These are phyloP conservation scores for Penicillium soppii DNA, from an alignment of 495 filamentous ascomycete species.

Conservation along the genomic window DNA sequence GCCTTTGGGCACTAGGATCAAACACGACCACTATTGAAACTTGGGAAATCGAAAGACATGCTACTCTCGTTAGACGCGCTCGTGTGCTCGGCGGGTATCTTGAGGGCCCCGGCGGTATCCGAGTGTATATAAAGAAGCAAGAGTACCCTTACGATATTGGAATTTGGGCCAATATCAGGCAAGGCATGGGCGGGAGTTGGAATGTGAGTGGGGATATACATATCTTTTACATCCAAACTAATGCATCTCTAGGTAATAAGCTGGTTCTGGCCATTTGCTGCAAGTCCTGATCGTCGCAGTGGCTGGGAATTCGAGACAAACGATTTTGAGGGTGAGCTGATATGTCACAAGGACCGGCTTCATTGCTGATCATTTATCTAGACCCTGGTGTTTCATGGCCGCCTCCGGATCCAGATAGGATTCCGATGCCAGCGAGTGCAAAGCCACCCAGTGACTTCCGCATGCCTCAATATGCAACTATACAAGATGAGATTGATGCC, in stretches of 20 bases:
- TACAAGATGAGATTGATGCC: slow-evolving; percentile 51
- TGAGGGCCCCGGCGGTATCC: slow-evolving; percentile 58
- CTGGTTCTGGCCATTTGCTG: slow-evolving; percentile 67
- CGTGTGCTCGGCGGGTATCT: slow-evolving; percentile 57
- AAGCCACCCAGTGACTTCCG: slow-evolving; percentile 26
- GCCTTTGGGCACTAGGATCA: slow-evolving; percentile 53
- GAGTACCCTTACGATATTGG: slow-evolving; percentile 95
- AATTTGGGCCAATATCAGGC: slow-evolving; percentile 72
- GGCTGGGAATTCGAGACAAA: slow-evolving; percentile 78
- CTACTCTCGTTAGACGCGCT: slow-evolving; percentile 65
- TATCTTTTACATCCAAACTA: not conserved
- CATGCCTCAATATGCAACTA: slow-evolving; percentile 25
- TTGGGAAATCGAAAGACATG: slow-evolving; percentile 90
- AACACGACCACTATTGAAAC: slow-evolving; percentile 86
- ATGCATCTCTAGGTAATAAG: slow-evolving; percentile 39
- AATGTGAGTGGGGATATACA: slow-evolving; percentile 32
- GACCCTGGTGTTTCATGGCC: slow-evolving; percentile 69
- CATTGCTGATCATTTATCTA: slow-evolving; percentile 12
- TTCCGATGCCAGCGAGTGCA: slow-evolving; percentile 47
- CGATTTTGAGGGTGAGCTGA: slow-evolving; percentile 71
- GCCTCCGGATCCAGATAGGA: slow-evolving; percentile 84
- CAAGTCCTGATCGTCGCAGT: slow-evolving; percentile 50
- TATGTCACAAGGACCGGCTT: not conserved
- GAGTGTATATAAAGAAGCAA: slow-evolving; percentile 58
- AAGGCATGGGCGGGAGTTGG: slow-evolving; percentile 67